Base-by-base conservation (phyloP, 371 early-diverging fungal genomes). In the Mucor mucedo region DNA sequence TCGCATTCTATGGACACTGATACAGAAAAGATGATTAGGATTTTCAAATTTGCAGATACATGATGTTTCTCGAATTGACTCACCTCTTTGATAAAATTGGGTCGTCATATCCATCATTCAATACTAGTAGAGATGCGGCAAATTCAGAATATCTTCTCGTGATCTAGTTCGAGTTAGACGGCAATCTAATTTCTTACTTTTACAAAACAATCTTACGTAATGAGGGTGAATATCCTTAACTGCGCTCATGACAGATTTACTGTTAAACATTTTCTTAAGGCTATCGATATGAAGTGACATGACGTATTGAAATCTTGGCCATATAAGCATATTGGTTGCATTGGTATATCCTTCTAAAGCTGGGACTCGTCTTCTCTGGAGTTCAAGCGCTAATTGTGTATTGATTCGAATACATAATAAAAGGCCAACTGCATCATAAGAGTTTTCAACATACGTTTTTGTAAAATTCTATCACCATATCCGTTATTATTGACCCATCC, bases 251-350 rank as follows among this genome's bases (percentile, higher is more conserved):
- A 87, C 67, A 30, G 91, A 72, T 63, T 83, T 89, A 21, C 67
- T 83, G 52, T 77, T 74, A 6, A 85, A 85, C 78, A 83, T 82
- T 58, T 90, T 92, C 42, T 84, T 85, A 38, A 94, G 70, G 58
- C 93, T 93, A 52, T 95, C 94, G 4, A 93, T 85, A 69, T 97
- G 95, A 68, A 91, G 66, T 54, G 93, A 90, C 72, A 97, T 89
- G 13, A 97, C 84, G 40, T 87, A 75, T 62, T 95, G 95, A 71
- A 94, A 96, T 9, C 94, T 79, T 14, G 96, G 96, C 96, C 96
- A 96, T 32, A 97, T 76, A n/a, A 91, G 69, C 89, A 94, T 94
- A 63, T 94, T 94, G 44, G 90, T 85, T 14, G 90, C 84, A 75
- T 95, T 92, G 39, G 91, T 83, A 64, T 91, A 97, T 65, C 85